Percentiles rank a stretch among this genome's conserved stretches.
These are phyloP conservation scores for Suillus sp. DNA, from an alignment of 768 basidiomycete genomes.

Conservation along the genomic window DNA sequence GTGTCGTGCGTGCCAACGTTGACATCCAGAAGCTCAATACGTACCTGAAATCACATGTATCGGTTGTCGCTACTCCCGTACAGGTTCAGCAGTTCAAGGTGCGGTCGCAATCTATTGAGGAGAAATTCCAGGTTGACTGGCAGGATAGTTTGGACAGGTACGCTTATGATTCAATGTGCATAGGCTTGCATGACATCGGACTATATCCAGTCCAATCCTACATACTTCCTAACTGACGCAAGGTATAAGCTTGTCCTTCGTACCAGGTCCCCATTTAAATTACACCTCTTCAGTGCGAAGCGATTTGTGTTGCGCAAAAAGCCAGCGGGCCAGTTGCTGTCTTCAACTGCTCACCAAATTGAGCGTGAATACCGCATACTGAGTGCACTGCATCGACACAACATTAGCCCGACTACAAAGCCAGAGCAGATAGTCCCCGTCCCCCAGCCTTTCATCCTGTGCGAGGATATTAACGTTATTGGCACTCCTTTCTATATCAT, in stretches of 20 bases:
- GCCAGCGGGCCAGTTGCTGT: conserved; percentile 84
- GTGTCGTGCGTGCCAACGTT: conserved; percentile 70
- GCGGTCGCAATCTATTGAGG: conserved; percentile 25
- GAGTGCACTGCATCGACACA: conserved; percentile 73
- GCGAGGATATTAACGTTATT: conserved; percentile 73
- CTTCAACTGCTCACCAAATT: conserved; percentile 91
- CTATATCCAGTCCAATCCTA: conserved; percentile 81
- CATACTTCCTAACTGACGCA: conserved; percentile 87
- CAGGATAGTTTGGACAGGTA: conserved; percentile 84
- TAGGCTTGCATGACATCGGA: conserved; percentile 1
- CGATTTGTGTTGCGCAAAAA: conserved; percentile 92
- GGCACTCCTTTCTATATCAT: conserved; percentile 96
- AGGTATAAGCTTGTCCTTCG: conserved; percentile 44
- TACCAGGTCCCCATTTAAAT: conserved; percentile 6
- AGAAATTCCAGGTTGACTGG: conserved; percentile 2
- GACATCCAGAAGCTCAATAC: conserved; percentile 62
- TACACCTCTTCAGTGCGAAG: conserved; percentile 40
- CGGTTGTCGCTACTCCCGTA: conserved; percentile 62
- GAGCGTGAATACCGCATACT: conserved; percentile 91
- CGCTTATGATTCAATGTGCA: conserved; percentile 18
- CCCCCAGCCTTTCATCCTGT: conserved; percentile 81
- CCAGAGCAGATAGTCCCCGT: conserved; percentile 69
- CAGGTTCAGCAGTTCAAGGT: conserved; percentile 93
- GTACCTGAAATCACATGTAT: conserved; percentile 62
- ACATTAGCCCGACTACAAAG: conserved; percentile 52